A percentile compares a stretch with the other conserved stretches of the same genome.
Evolutionary conservation across 2,329 filamentous ascomycete species (phyloP).

Genomic region (Dissoconium aciculare): DNA sequence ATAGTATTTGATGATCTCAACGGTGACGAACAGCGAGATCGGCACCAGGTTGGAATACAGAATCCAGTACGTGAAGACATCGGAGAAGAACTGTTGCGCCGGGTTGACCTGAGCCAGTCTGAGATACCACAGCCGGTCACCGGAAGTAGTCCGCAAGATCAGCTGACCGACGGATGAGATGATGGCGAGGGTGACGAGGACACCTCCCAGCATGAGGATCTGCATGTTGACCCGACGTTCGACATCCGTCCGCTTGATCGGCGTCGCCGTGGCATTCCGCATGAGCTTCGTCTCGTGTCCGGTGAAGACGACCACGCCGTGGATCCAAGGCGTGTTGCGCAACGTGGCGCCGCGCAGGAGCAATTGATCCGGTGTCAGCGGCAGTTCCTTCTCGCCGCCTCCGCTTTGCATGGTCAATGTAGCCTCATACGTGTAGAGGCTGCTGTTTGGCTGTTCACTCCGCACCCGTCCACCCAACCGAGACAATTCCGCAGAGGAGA

Average conservation of each 20-base stretch:
- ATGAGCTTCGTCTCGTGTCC: conserved; percentile 98
- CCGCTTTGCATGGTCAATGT: conserved; percentile 82
- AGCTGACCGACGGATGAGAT: conserved; percentile 87
- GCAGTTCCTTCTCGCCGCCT: conserved; percentile 81
- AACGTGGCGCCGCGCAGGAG: conserved; percentile 84
- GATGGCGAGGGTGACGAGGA: conserved; percentile 70
- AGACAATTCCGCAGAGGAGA: conserved; percentile 74
- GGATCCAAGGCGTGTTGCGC: conserved; percentile 92
- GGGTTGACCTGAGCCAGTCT: conserved; percentile 45
- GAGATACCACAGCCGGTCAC: conserved; percentile 56
- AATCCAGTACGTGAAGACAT: conserved; percentile 98
- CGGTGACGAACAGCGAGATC: conserved; percentile 92
- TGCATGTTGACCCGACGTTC: conserved; percentile 87
- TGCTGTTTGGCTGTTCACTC: conserved; percentile 96
- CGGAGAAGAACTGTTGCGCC: conserved; percentile 72
- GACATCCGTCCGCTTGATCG: conserved; percentile 94
- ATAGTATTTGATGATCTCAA: conserved; percentile 96
- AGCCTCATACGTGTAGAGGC: conserved; percentile 94
- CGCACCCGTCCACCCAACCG: conserved; percentile 72
- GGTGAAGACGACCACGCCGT: conserved; percentile 90
- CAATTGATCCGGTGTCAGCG: conserved; percentile 82
- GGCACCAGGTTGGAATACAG: conserved; percentile 92
- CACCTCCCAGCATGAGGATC: conserved; percentile 75
- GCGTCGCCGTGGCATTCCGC: conserved; percentile 92
- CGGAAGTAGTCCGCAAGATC: conserved; percentile 53